Evolutionary conservation across 2,329 filamentous ascomycete species (phyloP), one percentile per base, ranked within the genome.

Genomic region (Fusarium udum): DNA sequence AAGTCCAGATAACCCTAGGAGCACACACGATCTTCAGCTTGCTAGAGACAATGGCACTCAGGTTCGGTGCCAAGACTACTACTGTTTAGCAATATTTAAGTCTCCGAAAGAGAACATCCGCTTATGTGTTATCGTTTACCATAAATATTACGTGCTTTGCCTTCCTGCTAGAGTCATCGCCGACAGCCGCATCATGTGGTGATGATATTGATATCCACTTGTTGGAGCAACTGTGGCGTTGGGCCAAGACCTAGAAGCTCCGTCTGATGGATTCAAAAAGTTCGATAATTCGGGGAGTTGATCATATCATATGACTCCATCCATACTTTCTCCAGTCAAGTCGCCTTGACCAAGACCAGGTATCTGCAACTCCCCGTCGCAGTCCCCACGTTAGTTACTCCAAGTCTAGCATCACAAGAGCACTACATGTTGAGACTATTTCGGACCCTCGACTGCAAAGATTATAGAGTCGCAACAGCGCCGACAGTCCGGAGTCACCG

Each of bases 401-500:
- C 11, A 36, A 32, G 32, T 18, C 10, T 18, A 40, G 18, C 16
- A 10, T 36, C 31, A n/a, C 14, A 16, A 45, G 16, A 39, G 22
- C 42, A 58, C 49, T 49, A 8, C 26, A 68, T n/a, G 28, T 18
- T n/a, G 51, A 13, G 51, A n/a, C 13, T 28, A 16, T n/a, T n/a
- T 64, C 59, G 43, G 57, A 45, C 32, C 24, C 26, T 43, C 40
- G 53, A 48, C 26, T 12, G 22, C 26, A 45, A 40, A 22, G 15
- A 61, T 36, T 32, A 31, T 20, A 60, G 20, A 34, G 59, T 57
- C 42, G 24, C 37, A 68, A 31, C 49, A 37, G 26, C 39, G 28
- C 70, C 61, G 45, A 71, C 49, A 57, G 61, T 32, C 62, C 71
- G 66, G 71, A 52, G 63, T n/a, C 57, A 72, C 65, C 57, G 65